Base-by-base conservation (phyloP, 2,329 filamentous ascomycete genomes). In the Ascochyta viciae-villosae region DNA sequence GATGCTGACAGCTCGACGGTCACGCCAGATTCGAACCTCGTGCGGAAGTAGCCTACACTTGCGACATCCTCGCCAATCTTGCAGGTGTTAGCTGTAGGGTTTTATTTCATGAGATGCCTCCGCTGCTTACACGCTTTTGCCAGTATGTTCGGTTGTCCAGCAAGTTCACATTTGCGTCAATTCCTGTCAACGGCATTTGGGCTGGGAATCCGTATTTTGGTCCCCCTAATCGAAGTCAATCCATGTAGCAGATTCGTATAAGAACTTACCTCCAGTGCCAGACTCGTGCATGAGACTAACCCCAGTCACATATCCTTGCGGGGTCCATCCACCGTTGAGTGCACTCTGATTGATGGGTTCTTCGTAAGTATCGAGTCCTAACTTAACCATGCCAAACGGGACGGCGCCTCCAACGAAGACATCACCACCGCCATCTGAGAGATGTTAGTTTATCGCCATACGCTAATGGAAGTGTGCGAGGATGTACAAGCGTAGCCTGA, bases 81-180 rank as follows among this genome's bases (percentile, higher is more conserved):
- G 12, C 6, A 2, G 1, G 13, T 13, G 22, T 60, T 22, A 62
- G 41, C 31, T 16, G 15, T n/a, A 35, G 33, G n/a, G 3, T n/a
- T 35, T 1, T 16, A 6, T 15, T 8, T 16, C 5, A 15, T 5
- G 7, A 16, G 33, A n/a, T 5, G 33, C 13, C 6, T 29, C n/a
- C 6, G 23, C 23, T 7, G 9, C 16, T 34, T 2, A 61, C 72
- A n/a, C 75, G 60, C 19, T 63, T 70, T 41, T 78, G 74, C 75
- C 74, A 76, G 43, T 78, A 78, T 0, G 76, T 78, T 26, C 61
- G 64, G 56, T 82, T 82, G 47, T 78, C 75, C 19, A 76, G 60
- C 41, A 78, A 43, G 57, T 81, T 81, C 8, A 81, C 76, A 2
- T 68, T 68, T 6, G 65, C 70, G 9, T 78, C 65, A 22, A 76